Percentiles rank a stretch among this genome's conserved stretches.
These are phyloP conservation scores for Phlyctochytrium bullatum DNA, from an alignment of 192 early-diverging fungal species.

Conservation along the genomic window DNA sequence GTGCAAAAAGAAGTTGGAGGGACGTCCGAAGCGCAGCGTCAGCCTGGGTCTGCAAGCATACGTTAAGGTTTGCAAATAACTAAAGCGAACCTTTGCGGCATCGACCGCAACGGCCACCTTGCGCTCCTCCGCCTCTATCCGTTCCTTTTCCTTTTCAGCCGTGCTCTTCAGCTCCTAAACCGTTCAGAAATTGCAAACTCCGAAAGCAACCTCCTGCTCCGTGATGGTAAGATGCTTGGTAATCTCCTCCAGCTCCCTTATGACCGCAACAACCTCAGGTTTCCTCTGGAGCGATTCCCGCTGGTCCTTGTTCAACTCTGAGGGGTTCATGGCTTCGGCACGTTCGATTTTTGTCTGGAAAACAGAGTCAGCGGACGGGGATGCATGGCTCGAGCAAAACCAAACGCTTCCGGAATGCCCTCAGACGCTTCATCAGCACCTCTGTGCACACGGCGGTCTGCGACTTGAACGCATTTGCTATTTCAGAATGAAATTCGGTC, in stretches of 20 bases:
- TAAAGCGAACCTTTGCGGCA: background rate
- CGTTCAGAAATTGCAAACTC: background rate
- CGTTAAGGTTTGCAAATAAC: too few species aligned
- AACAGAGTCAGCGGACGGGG: background rate
- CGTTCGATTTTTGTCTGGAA: constrained; percentile 45
- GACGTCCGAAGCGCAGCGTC: background rate
- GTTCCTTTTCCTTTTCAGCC: background rate
- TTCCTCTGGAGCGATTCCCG: constrained; percentile 38
- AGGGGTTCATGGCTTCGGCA: constrained; percentile 32
- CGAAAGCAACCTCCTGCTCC: constrained; percentile 32
- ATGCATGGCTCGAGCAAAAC: background rate
- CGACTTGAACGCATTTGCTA: background rate
- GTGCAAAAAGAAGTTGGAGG: constrained; percentile 7
- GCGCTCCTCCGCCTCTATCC: background rate
- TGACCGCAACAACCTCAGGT: constrained; percentile 33
- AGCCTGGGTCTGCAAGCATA: background rate
- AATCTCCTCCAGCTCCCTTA: constrained; percentile 51
- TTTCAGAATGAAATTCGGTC: background rate
- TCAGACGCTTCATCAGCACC: background rate
- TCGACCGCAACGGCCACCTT: background rate
- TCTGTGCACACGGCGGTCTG: background rate
- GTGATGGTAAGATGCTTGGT: constrained; percentile 27
- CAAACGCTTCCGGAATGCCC: constrained; percentile 3
- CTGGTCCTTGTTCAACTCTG: constrained; percentile 48
- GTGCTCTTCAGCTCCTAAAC: background rate